Evolutionary conservation across 257 asterid species (phyloP).

Genomic region (Solanum bulbocastanum): DNA sequence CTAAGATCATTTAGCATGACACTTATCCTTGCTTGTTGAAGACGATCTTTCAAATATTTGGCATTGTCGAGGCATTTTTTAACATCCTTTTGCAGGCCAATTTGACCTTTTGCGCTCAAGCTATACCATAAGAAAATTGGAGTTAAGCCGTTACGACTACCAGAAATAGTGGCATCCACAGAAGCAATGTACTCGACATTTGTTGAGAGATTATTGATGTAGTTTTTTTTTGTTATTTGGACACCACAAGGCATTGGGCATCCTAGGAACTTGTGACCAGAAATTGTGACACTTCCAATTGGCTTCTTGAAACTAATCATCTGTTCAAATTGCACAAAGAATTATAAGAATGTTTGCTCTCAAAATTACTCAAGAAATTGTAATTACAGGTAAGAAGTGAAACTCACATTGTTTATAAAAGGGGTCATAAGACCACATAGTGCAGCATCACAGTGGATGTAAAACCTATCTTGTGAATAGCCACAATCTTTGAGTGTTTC

Average conservation of each 20-base stretch:
- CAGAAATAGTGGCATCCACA: constrained; percentile 14
- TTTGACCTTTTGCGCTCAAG: constrained; percentile 5
- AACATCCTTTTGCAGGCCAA: neutral
- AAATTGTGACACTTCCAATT: constrained; percentile 12
- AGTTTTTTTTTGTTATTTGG: constrained; percentile 11
- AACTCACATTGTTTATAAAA: constrained; percentile 3
- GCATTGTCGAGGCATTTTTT: constrained; percentile 6
- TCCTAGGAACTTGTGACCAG: neutral
- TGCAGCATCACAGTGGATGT: constrained; percentile 25
- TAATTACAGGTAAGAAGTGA: neutral
- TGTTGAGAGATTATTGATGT: constrained; percentile 1
- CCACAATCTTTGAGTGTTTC: constrained; percentile 12
- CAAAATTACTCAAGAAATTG: neutral
- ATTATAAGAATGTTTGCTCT: neutral
- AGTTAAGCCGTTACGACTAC: constrained; percentile 11
- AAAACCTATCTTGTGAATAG: constrained; percentile 8
- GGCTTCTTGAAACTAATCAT: constrained; percentile 10
- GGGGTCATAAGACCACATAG: constrained; percentile 19
- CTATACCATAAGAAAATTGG: constrained; percentile 16
- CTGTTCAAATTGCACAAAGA: neutral
- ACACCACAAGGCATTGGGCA: constrained; percentile 22
- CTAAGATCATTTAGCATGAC: constrained; percentile 5
- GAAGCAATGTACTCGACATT: constrained; percentile 13
- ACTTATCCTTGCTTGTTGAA: constrained; percentile 4
- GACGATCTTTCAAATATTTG: constrained; percentile 1